A percentile compares a stretch with the other conserved stretches of the same genome.
These are phyloP conservation scores for Syzygium oleosum DNA, from an alignment of 345 rosid species.

Conservation along the genomic window DNA sequence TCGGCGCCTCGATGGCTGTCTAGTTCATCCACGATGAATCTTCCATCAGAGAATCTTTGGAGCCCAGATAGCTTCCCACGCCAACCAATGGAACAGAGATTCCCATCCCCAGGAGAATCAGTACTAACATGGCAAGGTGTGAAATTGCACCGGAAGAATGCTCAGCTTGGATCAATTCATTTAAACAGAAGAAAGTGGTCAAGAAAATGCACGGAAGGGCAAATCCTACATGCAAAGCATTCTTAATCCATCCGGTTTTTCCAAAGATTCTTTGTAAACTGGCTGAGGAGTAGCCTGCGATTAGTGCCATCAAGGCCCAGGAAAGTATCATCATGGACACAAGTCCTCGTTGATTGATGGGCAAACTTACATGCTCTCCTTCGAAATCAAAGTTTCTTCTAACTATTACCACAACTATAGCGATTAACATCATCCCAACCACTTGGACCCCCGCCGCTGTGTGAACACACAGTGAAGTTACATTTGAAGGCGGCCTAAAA, in stretches of 20 bases:
- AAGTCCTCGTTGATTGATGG: slow-evolving; percentile 29
- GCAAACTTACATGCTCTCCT: slow-evolving; percentile 11
- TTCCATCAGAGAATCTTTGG: neutral
- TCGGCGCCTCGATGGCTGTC: slow-evolving; percentile 14
- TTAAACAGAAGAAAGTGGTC: no score
- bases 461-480: slow-evolving; percentile 20
- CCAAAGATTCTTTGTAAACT: slow-evolving; percentile 26
- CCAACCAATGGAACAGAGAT: neutral
- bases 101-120: slow-evolving; percentile 30
- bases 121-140: slow-evolving; percentile 29
- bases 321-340: slow-evolving; percentile 29
- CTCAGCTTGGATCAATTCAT: no score
- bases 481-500: slow-evolving; percentile 24
- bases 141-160: slow-evolving; percentile 20
- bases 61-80: neutral
- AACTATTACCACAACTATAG: slow-evolving; percentile 25
- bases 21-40: neutral
- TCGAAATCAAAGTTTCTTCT: neutral
- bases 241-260: slow-evolving; percentile 28
- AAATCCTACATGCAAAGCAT: slow-evolving; percentile 23
- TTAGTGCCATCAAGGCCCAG: slow-evolving; percentile 24
- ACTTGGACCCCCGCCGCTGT: slow-evolving; percentile 25
- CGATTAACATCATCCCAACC: slow-evolving; percentile 28
- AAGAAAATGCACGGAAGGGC: slow-evolving; percentile 19
- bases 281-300: slow-evolving; percentile 30